These are phyloP conservation scores for Globisporangium rhizosaccharum DNA, from an alignment of 352 stramenopile genomes.

Conservation along the genomic window DNA sequence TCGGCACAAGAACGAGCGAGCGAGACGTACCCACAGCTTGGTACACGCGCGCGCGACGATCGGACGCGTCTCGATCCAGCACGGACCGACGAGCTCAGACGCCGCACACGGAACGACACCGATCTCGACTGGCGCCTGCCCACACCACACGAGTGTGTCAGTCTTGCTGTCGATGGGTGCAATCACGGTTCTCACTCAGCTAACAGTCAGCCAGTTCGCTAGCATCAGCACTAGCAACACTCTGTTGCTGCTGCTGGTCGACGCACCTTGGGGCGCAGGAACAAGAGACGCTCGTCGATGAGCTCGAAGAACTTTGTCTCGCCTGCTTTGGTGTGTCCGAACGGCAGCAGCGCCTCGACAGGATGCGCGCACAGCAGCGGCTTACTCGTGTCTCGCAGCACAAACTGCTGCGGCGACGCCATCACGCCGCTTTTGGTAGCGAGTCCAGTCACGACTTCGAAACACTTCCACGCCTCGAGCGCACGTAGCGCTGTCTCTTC, in stretches of 20 bases:
- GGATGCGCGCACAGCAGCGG: constrained; percentile 43
- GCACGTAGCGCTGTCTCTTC: constrained; percentile 34
- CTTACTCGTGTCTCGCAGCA: constrained; percentile 27
- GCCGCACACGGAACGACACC: constrained; percentile 55
- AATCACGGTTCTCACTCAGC: background rate
- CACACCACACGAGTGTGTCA: no score
- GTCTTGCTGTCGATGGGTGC: constrained; percentile 20
- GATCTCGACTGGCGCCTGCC: constrained; percentile 40
- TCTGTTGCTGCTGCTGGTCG: background rate
- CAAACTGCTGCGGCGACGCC: constrained; percentile 36
- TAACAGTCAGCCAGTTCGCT: background rate
- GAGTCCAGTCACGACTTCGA: constrained; percentile 44
- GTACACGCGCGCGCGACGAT: constrained; percentile 56
- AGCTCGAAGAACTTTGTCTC: constrained; percentile 64
- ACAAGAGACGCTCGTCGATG: constrained; percentile 47
- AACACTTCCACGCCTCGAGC: constrained; percentile 62
- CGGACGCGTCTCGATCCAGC: constrained; percentile 60
- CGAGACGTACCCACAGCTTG: constrained; percentile 44
- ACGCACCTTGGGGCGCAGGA: constrained; percentile 60
- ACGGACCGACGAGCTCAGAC: constrained; percentile 44
- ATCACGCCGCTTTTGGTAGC: constrained; percentile 23
- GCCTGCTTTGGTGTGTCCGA: constrained; percentile 47
- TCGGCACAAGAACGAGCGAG: background rate
- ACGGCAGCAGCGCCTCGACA: constrained; percentile 55
- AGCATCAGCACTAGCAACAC: background rate